Percentiles rank a stretch among this genome's conserved stretches.
Evolutionary conservation across 768 basidiomycete genomes (phyloP).

Genomic region (Pleurotus tuber-regium): DNA sequence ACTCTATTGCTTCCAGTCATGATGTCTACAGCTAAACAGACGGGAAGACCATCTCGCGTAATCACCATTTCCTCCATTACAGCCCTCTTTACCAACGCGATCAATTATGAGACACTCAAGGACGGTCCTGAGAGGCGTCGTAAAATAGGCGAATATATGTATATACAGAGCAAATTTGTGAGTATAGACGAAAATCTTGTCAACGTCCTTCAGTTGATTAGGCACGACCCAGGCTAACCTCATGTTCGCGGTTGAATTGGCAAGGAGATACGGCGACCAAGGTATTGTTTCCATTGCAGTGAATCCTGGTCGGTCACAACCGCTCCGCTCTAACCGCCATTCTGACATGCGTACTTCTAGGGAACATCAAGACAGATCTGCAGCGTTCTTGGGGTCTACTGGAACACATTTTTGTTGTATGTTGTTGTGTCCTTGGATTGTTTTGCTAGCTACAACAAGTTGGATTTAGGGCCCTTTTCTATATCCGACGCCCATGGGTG

Average conservation of each 20-base stretch:
- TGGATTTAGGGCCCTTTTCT: too few species aligned
- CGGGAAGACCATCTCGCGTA: slow-evolving; percentile 38
- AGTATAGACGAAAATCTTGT: too few species aligned
- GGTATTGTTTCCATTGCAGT: slow-evolving; percentile 45
- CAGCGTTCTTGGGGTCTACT: slow-evolving; percentile 13
- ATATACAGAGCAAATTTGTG: slow-evolving; percentile 46
- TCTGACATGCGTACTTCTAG: slow-evolving; percentile 6
- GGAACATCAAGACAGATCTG: slow-evolving; percentile 28
- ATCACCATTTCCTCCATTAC: slow-evolving; percentile 44
- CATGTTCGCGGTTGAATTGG: slow-evolving; percentile 42
- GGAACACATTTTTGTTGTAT: neutral
- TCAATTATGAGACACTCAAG: slow-evolving; percentile 41
- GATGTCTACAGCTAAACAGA: slow-evolving; percentile 37
- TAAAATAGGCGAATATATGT: slow-evolving; percentile 17
- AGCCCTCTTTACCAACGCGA: slow-evolving; percentile 23
- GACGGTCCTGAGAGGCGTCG: slow-evolving; percentile 25
- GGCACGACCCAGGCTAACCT: slow-evolving; percentile 40
- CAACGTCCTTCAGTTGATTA: too few species aligned
- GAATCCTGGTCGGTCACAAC: slow-evolving; percentile 42
- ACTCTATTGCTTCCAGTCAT: slow-evolving; percentile 48
- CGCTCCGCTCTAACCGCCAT: slow-evolving; percentile 1
- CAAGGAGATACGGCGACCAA: slow-evolving; percentile 41
- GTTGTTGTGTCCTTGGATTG: too few species aligned
- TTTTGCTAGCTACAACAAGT: too few species aligned
- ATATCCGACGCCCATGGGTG: slow-evolving; percentile 37